phyloP scores from a whole-genome alignment of 352 stramenopile genomes.

The Lagenidium sp. region DNA sequence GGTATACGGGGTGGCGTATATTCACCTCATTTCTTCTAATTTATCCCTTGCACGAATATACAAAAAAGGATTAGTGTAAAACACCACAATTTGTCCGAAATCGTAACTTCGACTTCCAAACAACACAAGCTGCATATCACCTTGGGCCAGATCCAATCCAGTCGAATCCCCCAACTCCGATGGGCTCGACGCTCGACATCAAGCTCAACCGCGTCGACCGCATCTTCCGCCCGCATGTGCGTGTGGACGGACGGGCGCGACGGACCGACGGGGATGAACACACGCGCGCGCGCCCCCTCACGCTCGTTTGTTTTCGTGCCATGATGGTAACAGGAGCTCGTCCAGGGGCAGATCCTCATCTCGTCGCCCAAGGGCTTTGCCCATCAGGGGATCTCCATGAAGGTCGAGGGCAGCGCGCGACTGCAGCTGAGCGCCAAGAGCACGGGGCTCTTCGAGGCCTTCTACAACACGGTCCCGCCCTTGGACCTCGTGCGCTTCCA shows the following conservation, averaged over 20 bases:
- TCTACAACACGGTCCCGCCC: slow-evolving; percentile 66
- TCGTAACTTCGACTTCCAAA: not conserved
- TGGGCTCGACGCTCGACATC: slow-evolving; percentile 79
- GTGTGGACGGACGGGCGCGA: too few relatives aligned
- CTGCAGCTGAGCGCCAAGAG: slow-evolving; percentile 78
- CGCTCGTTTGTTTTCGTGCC: too few relatives aligned
- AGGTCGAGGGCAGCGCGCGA: slow-evolving; percentile 71
- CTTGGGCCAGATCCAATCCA: too few relatives aligned
- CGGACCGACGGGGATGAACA: too few relatives aligned
- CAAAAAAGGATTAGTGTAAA: not conserved
- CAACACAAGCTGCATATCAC: too few relatives aligned
- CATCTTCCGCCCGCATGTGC: slow-evolving; percentile 79
- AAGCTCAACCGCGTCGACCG: slow-evolving; percentile 80
- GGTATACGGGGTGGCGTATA: not conserved
- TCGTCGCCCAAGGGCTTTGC: slow-evolving; percentile 79
- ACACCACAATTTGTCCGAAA: slow-evolving; percentile 2
- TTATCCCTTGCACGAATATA: not conserved
- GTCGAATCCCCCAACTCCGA: slow-evolving; percentile 4
- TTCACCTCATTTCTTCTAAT: not conserved
- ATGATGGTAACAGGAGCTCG: slow-evolving; percentile 44
- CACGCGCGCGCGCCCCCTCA: too few relatives aligned
- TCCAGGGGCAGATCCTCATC: slow-evolving; percentile 82
- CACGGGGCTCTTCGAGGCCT: slow-evolving; percentile 74
- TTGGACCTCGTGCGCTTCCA: slow-evolving; percentile 83
- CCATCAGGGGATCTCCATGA: slow-evolving; percentile 76